These are phyloP conservation scores for Eimeria necatrix DNA, from an alignment of 169 alveolate genomes.

Conservation along the genomic window DNA sequence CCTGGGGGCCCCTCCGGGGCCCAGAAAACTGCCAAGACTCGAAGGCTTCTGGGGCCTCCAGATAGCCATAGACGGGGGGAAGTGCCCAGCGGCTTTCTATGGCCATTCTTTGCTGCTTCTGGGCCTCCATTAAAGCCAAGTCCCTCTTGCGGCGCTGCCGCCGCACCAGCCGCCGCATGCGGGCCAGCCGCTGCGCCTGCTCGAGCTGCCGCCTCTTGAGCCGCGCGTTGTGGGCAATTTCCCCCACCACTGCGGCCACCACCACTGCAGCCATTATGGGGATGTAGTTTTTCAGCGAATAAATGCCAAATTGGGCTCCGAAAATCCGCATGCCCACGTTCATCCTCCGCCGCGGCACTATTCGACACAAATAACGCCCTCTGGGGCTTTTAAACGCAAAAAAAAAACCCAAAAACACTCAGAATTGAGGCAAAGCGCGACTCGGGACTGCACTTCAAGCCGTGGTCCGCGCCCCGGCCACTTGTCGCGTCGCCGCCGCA, in stretches of 20 bases:
- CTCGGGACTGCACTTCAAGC: no score
- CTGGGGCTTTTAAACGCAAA: no score
- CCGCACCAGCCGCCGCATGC: conserved; percentile 55
- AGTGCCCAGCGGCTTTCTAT: background rate
- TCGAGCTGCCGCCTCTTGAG: conserved; percentile 17
- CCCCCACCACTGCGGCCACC: conserved; percentile 65
- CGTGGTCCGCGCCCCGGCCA: no score
- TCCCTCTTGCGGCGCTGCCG: conserved; percentile 20
- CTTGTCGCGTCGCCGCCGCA: no score
- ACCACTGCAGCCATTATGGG: conserved; percentile 31
- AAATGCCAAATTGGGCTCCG: conserved; percentile 53
- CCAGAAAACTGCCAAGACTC: no score
- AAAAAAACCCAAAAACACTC: no score
- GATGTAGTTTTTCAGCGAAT: conserved; percentile 2
- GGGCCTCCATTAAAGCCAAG: conserved; percentile 53
- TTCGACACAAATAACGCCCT: no score
- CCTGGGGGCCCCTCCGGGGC: no score
- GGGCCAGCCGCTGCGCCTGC: conserved; percentile 18
- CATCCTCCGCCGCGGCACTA: background rate
- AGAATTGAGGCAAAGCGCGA: no score
- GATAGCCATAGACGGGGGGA: no score
- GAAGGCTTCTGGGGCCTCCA: no score
- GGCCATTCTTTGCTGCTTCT: background rate
- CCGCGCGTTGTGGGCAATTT: conserved; percentile 54
- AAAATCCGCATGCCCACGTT: conserved; percentile 1